A percentile compares a stretch with the other conserved stretches of the same genome.
These are phyloP conservation scores for Blastobotrys parvus DNA, from an alignment of 805 yeast species.

Conservation along the genomic window DNA sequence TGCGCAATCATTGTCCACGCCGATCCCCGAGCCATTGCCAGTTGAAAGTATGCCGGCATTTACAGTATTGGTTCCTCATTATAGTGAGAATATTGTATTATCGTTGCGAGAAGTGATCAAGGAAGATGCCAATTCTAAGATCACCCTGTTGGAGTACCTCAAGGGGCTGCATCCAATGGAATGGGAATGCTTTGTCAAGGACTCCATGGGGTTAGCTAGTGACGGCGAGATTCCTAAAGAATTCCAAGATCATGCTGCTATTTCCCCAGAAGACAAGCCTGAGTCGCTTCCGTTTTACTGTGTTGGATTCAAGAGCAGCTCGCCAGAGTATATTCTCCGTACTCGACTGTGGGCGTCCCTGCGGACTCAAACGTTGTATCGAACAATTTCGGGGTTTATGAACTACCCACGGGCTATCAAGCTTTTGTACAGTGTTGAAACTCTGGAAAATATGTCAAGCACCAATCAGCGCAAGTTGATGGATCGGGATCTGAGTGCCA, in stretches of 20 bases:
- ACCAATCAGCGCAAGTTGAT: constrained; percentile 23
- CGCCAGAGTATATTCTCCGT: constrained; percentile 92
- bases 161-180: constrained; percentile 94
- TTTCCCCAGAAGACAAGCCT: constrained; percentile 72
- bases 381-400: constrained; percentile 98
- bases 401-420: constrained; percentile 95
- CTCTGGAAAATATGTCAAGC: constrained; percentile 47
- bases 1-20: constrained; percentile 97
- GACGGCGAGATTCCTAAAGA: constrained; percentile 23
- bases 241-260: constrained; percentile 45
- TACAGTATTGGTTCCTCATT: constrained; percentile 94
- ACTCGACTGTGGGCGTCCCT: constrained; percentile 98
- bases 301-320: constrained; percentile 95
- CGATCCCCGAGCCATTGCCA: constrained; percentile 97
- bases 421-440: constrained; percentile 86
- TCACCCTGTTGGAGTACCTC: constrained; percentile 85
- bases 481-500: constrained; percentile 32
- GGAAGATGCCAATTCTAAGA: constrained; percentile 94
- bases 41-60: constrained; percentile 99
- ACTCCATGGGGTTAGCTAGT: constrained; percentile 86
- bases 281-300: constrained; percentile 92
- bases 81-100: constrained; percentile 85
- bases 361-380: constrained; percentile 91
- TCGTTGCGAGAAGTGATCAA: constrained; percentile 94
- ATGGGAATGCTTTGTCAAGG: constrained; percentile 97